Conservation (phyloP, 2,329 filamentous ascomycete genomes). For the Trichoderma simmonsii region DNA sequence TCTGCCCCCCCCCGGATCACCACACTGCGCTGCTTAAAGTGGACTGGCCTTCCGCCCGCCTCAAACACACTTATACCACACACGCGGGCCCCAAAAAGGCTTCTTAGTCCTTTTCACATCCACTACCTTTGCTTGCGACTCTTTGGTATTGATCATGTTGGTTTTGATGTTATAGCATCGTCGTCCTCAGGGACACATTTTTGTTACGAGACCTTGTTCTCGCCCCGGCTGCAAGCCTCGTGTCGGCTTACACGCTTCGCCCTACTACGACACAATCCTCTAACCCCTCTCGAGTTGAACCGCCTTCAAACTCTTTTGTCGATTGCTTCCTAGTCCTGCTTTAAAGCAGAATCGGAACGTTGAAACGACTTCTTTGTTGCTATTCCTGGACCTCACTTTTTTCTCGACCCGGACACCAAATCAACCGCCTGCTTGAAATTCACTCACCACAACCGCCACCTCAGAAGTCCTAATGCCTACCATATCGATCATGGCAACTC, state of each 20-base stretch:
- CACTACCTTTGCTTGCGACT: conserved; percentile 28
- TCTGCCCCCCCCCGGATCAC: conserved; percentile 13
- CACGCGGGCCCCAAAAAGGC: conserved; percentile 16
- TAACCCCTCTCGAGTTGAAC: conserved; percentile 5
- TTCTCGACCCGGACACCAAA: conserved; percentile 27
- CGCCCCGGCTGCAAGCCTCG: conserved; percentile 22
- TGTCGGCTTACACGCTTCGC: conserved; percentile 28
- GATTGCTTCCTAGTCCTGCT: not conserved
- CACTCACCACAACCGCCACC: not conserved
- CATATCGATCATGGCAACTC: conserved; percentile 29
- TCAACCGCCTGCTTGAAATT: not conserved
- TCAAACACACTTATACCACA: conserved; percentile 20
- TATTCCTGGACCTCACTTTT: not conserved
- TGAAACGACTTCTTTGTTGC: not conserved
- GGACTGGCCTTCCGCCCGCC: conserved; percentile 15
- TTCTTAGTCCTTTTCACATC: conserved; percentile 19
- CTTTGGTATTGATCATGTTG: conserved; percentile 33
- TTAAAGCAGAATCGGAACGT: not conserved
- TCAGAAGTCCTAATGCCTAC: not conserved
- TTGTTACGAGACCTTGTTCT: conserved; percentile 19
- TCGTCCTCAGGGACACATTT: conserved; percentile 38
- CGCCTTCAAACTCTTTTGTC: not conserved
- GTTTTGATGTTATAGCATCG: conserved; percentile 35
- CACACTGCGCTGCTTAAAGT: conserved; percentile 13
- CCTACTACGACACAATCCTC: conserved; percentile 17